phyloP scores from a whole-genome alignment of 768 basidiomycete species.

The Calocera cornea region DNA sequence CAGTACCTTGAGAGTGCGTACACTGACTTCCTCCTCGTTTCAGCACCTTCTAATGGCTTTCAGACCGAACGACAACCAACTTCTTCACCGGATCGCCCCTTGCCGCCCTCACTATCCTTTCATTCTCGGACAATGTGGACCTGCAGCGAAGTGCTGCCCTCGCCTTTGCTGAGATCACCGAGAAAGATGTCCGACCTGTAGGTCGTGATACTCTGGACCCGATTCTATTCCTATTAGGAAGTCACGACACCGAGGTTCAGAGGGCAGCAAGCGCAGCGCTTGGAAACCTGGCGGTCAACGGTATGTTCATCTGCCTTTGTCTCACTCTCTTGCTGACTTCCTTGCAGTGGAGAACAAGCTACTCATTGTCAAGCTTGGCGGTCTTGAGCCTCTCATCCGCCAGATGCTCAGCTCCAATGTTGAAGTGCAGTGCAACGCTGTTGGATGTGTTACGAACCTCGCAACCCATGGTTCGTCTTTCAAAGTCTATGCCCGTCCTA shows the following conservation, averaged over 20 bases:
- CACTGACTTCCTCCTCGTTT: background rate
- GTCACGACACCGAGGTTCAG: conserved; percentile 98
- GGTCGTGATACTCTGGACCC: conserved; percentile 96
- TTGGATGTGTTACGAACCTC: conserved; percentile 96
- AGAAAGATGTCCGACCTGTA: conserved; percentile 96
- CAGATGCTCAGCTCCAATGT: conserved; percentile 99
- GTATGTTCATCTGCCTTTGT: conserved; percentile 37
- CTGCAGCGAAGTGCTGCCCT: conserved; percentile 94
- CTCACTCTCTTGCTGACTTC: background rate
- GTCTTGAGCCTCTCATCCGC: conserved; percentile 91
- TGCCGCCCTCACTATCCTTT: conserved; percentile 85
- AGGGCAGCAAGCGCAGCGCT: conserved; percentile 94
- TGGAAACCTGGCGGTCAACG: conserved; percentile 95
- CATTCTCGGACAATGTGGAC: conserved; percentile 98
- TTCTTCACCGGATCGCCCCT: conserved; percentile 93
- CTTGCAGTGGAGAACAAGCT: conserved; percentile 89
- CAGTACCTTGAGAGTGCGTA: conserved; percentile 92
- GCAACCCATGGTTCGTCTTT: conserved; percentile 77
- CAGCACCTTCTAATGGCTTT: background rate
- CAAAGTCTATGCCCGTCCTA: conserved; percentile 3
- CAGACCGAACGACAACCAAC: conserved; percentile 95
- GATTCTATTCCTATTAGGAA: conserved; percentile 89
- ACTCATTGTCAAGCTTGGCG: conserved; percentile 93
- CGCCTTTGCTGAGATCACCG: conserved; percentile 98
- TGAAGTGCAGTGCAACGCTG: conserved; percentile 98